Conservation (phyloP, 2,329 filamentous ascomycete species). For the Tolypocladium guangdongense region DNA sequence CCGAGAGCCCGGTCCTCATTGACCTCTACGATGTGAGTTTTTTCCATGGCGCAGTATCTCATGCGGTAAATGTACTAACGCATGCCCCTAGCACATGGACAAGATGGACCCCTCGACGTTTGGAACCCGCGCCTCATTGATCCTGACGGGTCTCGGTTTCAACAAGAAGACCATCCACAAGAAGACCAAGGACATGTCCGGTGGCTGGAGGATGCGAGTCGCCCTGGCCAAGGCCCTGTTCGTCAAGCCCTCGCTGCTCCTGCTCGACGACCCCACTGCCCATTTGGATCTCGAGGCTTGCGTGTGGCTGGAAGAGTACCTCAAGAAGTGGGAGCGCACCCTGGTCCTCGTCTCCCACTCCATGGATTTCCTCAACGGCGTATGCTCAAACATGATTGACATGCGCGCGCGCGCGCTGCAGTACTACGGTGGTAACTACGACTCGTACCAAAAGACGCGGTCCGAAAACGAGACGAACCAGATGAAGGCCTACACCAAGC, state of each 20-base stretch:
- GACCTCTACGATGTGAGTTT: constrained; percentile 84
- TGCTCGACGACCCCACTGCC: constrained; percentile 96
- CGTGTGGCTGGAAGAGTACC: constrained; percentile 98
- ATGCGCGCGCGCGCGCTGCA: constrained; percentile 83
- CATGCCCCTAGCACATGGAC: constrained; percentile 71
- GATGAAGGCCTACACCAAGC: constrained; percentile 97
- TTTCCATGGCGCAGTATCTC: not conserved
- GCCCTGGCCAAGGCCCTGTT: constrained; percentile 95
- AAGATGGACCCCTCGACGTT: constrained; percentile 98
- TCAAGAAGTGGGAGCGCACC: constrained; percentile 99
- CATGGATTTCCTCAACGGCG: constrained; percentile 98
- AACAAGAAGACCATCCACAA: constrained; percentile 97
- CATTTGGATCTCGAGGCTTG: constrained; percentile 99
- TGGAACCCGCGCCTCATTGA: constrained; percentile 86
- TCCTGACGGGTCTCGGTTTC: constrained; percentile 97
- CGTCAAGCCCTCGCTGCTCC: constrained; percentile 89
- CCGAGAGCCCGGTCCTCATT: constrained; percentile 80
- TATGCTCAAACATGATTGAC: constrained; percentile 97
- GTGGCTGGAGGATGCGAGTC: constrained; percentile 99
- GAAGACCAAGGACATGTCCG: constrained; percentile 99
- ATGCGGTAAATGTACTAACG: not conserved
- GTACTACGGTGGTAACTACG: constrained; percentile 99
- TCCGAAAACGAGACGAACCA: constrained; percentile 94
- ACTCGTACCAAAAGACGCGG: constrained; percentile 92
- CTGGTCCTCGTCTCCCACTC: constrained; percentile 95